A percentile compares a stretch with the other conserved stretches of the same genome.
Conservation (phyloP, 164 flowering plant species). For the Euptelea pleiosperma region DNA sequence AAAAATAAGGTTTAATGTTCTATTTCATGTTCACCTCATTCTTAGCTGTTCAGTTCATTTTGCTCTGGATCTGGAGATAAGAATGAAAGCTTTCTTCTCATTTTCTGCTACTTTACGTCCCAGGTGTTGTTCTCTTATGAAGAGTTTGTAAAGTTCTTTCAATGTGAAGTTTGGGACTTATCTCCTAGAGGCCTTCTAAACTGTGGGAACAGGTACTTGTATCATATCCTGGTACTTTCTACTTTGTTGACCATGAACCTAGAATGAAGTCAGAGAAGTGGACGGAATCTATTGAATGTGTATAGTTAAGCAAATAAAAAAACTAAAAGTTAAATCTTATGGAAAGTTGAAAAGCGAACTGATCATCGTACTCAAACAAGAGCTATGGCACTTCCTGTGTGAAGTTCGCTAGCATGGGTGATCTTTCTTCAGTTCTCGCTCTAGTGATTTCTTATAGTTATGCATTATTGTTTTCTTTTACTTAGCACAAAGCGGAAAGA, state of each 20-base stretch:
- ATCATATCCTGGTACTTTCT: not conserved
- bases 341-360: not conserved
- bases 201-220: conserved; percentile 79
- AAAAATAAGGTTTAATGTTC: conserved; percentile 43
- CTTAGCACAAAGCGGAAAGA: not conserved
- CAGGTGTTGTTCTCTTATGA: conserved; percentile 89
- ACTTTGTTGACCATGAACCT: not conserved
- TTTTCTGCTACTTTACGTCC: conserved; percentile 7
- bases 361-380: not conserved
- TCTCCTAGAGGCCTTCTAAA: conserved; percentile 81
- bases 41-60: not conserved
- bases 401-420: not conserved
- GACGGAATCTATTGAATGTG: too few species aligned
- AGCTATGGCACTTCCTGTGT: not conserved
- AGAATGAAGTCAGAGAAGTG: too few species aligned
- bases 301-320: too few species aligned
- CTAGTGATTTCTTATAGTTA: not conserved
- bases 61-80: not conserved
- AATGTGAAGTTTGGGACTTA: conserved; percentile 46
- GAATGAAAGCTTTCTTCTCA: conserved; percentile 2
- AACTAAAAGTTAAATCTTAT: too few species aligned
- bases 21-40: not conserved
- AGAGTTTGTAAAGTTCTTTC: conserved; percentile 63
- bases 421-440: not conserved
- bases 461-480: not conserved